phyloP scores from a whole-genome alignment of 2,329 filamentous ascomycete genomes.

The Fusarium denticulatum region DNA sequence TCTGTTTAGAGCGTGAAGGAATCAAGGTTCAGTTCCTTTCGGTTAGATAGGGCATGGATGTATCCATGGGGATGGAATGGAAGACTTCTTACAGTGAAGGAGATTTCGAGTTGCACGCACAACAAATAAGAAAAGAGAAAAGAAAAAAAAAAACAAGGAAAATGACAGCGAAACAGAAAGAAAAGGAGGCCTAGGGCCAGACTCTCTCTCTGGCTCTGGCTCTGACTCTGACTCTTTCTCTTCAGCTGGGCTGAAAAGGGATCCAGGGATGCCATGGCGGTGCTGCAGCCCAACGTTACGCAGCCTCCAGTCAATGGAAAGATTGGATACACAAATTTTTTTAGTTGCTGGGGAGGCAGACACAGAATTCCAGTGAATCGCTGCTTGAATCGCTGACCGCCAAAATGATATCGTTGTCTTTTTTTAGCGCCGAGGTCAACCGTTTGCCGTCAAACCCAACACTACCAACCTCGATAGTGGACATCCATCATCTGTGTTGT shows the following conservation, averaged over 20 bases:
- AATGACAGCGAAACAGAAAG: not conserved
- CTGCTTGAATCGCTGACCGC: constrained; percentile 19
- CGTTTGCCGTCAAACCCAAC: not conserved
- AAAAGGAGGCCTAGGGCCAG: constrained; percentile 12
- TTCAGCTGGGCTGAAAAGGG: constrained; percentile 27
- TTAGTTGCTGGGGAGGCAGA: constrained; percentile 33
- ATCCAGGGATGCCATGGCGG: constrained; percentile 23
- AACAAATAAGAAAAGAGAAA: not conserved
- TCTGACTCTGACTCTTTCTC: constrained; percentile 9
- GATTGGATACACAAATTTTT: constrained; percentile 18
- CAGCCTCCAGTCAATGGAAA: constrained; percentile 22
- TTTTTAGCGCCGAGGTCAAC: constrained; percentile 7
- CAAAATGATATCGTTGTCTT: constrained; percentile 23
- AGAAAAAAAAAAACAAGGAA: not conserved
- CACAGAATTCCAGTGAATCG: constrained; percentile 27
- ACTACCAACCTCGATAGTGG: not conserved
- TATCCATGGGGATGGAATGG: not conserved
- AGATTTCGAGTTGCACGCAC: not conserved
- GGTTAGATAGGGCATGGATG: constrained; percentile 7
- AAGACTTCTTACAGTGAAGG: not conserved
- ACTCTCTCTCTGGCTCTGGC: not conserved
- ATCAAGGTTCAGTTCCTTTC: constrained; percentile 1
- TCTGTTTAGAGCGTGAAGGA: constrained; percentile 3
- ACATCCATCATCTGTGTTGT: not conserved
- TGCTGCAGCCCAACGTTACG: constrained; percentile 39